These are phyloP conservation scores for Aspergillus quadricinctus DNA, from an alignment of 2,329 filamentous ascomycete genomes.

Conservation along the genomic window DNA sequence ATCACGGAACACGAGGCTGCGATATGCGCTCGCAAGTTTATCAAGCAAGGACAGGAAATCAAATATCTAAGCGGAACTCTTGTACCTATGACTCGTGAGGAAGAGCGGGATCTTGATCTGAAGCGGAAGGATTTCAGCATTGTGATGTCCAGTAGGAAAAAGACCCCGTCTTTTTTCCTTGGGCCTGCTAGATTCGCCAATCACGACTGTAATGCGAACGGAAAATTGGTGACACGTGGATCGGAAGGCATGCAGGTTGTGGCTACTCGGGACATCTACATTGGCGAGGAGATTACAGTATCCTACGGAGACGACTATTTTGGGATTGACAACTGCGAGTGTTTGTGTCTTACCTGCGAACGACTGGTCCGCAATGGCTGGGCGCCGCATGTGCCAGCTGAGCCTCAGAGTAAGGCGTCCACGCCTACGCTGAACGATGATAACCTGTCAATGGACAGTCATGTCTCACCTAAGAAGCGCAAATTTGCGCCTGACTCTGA, in stretches of 20 bases:
- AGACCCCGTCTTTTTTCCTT: conserved; percentile 85
- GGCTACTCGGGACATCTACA: conserved; percentile 72
- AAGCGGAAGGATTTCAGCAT: conserved; percentile 94
- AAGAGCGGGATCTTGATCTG: conserved; percentile 75
- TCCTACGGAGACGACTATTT: conserved; percentile 96
- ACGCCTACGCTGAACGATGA: conserved; percentile 29
- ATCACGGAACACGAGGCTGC: conserved; percentile 86
- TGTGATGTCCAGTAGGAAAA: conserved; percentile 87
- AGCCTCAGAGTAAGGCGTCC: conserved; percentile 28
- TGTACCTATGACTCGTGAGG: conserved; percentile 85
- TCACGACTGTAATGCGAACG: conserved; percentile 93
- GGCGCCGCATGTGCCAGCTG: conserved; percentile 50
- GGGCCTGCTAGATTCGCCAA: conserved; percentile 95
- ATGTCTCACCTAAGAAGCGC: conserved; percentile 24
- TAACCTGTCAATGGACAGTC: conserved; percentile 11
- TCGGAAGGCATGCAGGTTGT: conserved; percentile 87
- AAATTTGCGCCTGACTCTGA: conserved; percentile 24
- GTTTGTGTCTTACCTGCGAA: conserved; percentile 86
- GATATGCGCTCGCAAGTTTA: conserved; percentile 72
- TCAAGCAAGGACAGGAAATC: conserved; percentile 77
- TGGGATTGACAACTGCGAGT: conserved; percentile 90
- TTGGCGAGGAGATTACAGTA: conserved; percentile 93
- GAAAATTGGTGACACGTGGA: conserved; percentile 76
- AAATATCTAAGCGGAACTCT: conserved; percentile 90
- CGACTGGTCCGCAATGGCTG: conserved; percentile 73